A percentile compares a stretch with the other conserved stretches of the same genome.
These are phyloP conservation scores for Penicillium psychrosexuale DNA, from an alignment of 2,329 filamentous ascomycete species.

Conservation along the genomic window DNA sequence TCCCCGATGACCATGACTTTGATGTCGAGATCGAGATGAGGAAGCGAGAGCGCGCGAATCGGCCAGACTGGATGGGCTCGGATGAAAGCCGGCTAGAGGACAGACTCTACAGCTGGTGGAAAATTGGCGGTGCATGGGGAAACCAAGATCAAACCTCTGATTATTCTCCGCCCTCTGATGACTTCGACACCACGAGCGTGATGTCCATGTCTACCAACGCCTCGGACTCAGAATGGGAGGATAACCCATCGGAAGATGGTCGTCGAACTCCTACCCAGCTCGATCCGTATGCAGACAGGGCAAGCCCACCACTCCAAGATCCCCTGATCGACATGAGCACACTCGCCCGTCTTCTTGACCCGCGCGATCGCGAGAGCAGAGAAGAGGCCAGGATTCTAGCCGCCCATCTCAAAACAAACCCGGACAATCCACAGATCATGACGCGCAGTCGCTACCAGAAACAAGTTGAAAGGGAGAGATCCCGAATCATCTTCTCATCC, in stretches of 20 bases:
- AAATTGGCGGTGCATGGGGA: constrained; percentile 79
- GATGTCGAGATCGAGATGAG: constrained; percentile 81
- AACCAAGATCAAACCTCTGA: constrained; percentile 76
- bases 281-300: constrained; percentile 51
- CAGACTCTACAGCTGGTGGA: constrained; percentile 81
- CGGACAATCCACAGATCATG: constrained; percentile 58
- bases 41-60: constrained; percentile 52
- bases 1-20: constrained; percentile 61
- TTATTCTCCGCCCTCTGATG: constrained; percentile 59
- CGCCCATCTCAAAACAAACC: constrained; percentile 65
- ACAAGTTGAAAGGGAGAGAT: constrained; percentile 65
- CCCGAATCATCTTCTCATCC: constrained; percentile 61
- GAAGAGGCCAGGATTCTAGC: constrained; percentile 79
- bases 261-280: constrained; percentile 71
- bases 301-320: constrained; percentile 57
- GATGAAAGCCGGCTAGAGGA: constrained; percentile 68
- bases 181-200: constrained; percentile 76
- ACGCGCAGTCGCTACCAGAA: constrained; percentile 76
- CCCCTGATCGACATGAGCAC: constrained; percentile 63
- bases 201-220: constrained; percentile 61
- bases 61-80: constrained; percentile 41
- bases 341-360: constrained; percentile 78
- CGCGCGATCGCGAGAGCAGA: constrained; percentile 70
- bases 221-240: constrained; percentile 50
- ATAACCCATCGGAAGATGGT: constrained; percentile 47